These are phyloP conservation scores for Hysterangium stoloniferum DNA, from an alignment of 768 basidiomycete species.

Conservation along the genomic window DNA sequence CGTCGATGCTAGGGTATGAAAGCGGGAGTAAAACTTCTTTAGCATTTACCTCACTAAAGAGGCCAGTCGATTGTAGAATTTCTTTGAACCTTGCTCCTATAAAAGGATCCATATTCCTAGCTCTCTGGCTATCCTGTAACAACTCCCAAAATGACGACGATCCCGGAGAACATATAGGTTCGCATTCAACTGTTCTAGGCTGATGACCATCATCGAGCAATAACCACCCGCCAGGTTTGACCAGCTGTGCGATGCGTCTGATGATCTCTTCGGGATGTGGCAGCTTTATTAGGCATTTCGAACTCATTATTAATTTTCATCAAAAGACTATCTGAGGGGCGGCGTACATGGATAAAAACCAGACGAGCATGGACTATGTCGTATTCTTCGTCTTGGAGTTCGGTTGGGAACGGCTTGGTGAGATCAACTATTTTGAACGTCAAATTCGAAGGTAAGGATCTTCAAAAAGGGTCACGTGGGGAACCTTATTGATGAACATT, in stretches of 20 bases:
- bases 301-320: not conserved
- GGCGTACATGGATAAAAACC: constrained; percentile 18
- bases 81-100: too few relatives aligned
- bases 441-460: constrained; percentile 19
- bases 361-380: constrained; percentile 21
- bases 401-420: constrained; percentile 17
- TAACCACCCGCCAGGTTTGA: constrained; percentile 22
- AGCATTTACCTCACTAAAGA: too few relatives aligned
- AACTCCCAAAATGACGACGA: too few relatives aligned
- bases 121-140: too few relatives aligned
- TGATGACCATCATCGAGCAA: constrained; percentile 22
- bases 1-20: too few relatives aligned
- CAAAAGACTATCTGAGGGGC: not conserved
- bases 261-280: constrained; percentile 16
- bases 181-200: too few relatives aligned
- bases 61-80: too few relatives aligned
- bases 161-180: too few relatives aligned
- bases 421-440: constrained; percentile 17
- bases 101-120: too few relatives aligned
- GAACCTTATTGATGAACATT: not conserved
- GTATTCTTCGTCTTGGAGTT: constrained; percentile 16
- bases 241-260: constrained; percentile 14
- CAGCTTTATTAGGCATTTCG: constrained; percentile 12
- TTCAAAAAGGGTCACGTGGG: not conserved
- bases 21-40: too few relatives aligned